Base-by-base conservation (phyloP, 257 asterid genomes). In the Nyctanthes arbortristis region DNA sequence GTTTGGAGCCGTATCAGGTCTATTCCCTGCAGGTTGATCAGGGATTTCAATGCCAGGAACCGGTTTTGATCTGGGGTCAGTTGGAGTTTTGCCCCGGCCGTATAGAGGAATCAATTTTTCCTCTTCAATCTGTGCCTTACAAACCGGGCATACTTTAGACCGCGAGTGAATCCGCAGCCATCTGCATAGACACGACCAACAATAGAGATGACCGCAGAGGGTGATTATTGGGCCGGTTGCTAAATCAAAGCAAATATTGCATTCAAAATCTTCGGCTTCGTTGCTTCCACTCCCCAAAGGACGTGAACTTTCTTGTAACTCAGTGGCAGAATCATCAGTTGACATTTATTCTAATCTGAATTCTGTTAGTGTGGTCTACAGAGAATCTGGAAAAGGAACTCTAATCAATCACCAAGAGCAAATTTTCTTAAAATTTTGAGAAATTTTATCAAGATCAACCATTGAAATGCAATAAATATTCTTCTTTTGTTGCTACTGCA, bases 31-130 rank as follows among this genome's bases (percentile, higher is more conserved):
- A 22, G 93, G 93, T 2, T 93, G 81, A 61, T 67, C 71, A 30
- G 96, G 96, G 30, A 87, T 85, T 55, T 89, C 95, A 20, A 74
- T 56, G 1, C 93, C 95, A 0, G 91, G 95, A 25, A 87, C 81
- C 0, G 95, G 89, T 67, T 82, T 87, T 14, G 84, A 77, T 65
- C 96, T 82, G 0, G 96, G 96, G 73, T 87, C 92, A 13, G 78
- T 69, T 22, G 87, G 79, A 47, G 69, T 54, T 66, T 82, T 80
- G 22, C 96, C 96, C 70, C 96, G 72, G 10, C 95, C 96, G 28
- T 85, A 88, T 2, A 90, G 69, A 37, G 96, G 95, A 64, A 87
- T 80, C 68, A 88, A 79, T 69, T 82, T 88, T 45, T 82, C 89
- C 75, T 90, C 93, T 47, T 82, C 80, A 5, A 90, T 74, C 20